Conservation (phyloP, 2,329 filamentous ascomycete species). For the Hymenoscyphus fructigenus region DNA sequence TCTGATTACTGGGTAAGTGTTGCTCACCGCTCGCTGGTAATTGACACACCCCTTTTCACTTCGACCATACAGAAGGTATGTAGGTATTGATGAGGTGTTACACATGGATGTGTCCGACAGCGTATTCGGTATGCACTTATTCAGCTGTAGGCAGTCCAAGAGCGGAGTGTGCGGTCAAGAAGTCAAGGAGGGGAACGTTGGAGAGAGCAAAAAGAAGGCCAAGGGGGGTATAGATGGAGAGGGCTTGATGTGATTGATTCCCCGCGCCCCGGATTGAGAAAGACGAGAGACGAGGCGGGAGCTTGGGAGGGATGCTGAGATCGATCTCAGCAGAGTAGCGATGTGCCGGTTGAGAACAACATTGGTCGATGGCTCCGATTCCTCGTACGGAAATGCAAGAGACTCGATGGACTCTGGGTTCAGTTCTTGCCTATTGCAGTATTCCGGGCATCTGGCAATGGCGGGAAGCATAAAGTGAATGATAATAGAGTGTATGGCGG, state of each 20-base stretch:
- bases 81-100: background rate
- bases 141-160: conserved; percentile 1
- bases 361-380: background rate
- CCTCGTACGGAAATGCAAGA: background rate
- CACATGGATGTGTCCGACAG: background rate
- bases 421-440: background rate
- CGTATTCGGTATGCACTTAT: background rate
- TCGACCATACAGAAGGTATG: background rate
- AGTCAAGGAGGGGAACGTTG: background rate
- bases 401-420: background rate
- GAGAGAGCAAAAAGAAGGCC: background rate
- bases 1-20: background rate
- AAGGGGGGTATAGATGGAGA: background rate
- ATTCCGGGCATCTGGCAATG: background rate
- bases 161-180: background rate
- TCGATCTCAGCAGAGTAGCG: background rate
- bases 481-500: conserved; percentile 1
- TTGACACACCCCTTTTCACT: background rate
- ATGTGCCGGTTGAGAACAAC: background rate
- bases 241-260: conserved; percentile 1
- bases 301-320: background rate
- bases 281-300: conserved; percentile 8
- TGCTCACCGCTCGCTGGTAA: background rate
- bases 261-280: conserved; percentile 3
- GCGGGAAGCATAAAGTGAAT: background rate